Base-by-base conservation (phyloP, 495 filamentous ascomycete genomes). In the Lepraria neglecta region DNA sequence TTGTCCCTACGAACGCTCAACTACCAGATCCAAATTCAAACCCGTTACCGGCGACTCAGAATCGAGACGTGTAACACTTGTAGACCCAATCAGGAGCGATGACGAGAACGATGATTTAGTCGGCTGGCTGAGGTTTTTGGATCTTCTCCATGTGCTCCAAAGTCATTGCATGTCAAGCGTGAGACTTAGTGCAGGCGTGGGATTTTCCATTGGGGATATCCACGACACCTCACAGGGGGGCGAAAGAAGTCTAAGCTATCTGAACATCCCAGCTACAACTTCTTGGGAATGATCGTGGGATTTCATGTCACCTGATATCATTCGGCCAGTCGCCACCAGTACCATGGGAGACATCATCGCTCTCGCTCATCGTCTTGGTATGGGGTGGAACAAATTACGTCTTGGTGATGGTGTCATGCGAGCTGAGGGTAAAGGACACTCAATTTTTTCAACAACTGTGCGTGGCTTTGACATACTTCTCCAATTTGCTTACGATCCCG, bases 371-470 rank as follows among this genome's bases (percentile, higher is more conserved):
- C 59, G 72, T 6, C 60, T 73, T 40, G 72, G 70, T 6, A 75
- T 74, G 72, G 62, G 48, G 58, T 75, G 72, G 72, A 66, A 64
- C 19, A 62, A 65, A 1, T 68, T 72, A 35, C 64, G 68, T 30
- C 72, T 72, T 11, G 63, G 57, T 6, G 67, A 72, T 28, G 72
- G 70, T 4, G 64, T 64, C 15, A 55, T 74, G 50, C 40, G 69
- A 54, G 72, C 72, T 10, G 67, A 72, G 53, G 72, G 70, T 28
- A 62, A 67, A 28, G 71, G 65, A 33, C 64, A 68, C 15, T 65
- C 59, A 17, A 63, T 73, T 14, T 65, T 64, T 2, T 72, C 72
- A 2, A 72, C 68, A 10, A 57, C 60, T 19, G 54, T 62, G 2
- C 60, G 60, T 30, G 60, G 60, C 6, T 57, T 58, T 4, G 53